Percentiles rank a stretch among this genome's conserved stretches.
phyloP scores from a whole-genome alignment of 1,284 basidiomycete species.

The Acaromyces ingoldii region DNA sequence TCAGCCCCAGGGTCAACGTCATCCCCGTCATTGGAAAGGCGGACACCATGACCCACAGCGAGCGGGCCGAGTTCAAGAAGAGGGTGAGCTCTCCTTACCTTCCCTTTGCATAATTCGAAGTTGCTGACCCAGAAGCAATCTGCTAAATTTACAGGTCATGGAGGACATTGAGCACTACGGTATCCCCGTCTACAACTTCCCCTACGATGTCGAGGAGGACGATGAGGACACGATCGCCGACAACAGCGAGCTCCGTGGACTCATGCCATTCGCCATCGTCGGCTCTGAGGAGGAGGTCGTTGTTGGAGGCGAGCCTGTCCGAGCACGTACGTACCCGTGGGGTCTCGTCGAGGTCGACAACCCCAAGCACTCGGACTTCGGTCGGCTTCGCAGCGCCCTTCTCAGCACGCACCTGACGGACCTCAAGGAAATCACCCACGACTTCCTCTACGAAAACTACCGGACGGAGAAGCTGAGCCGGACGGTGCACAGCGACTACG shows the following conservation, averaged over 20 bases:
- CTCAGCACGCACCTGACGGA: slow-evolving; percentile 95
- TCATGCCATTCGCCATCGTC: slow-evolving; percentile 84
- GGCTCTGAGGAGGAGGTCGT: slow-evolving; percentile 96
- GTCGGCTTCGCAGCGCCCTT: slow-evolving; percentile 79
- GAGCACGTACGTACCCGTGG: slow-evolving; percentile 94
- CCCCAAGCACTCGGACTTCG: slow-evolving; percentile 96
- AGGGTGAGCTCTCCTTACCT: slow-evolving; percentile 61
- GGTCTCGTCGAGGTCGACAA: slow-evolving; percentile 98
- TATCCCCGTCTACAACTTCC: slow-evolving; percentile 99
- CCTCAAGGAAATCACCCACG: slow-evolving; percentile 83
- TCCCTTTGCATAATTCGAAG: not conserved
- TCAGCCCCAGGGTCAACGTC: slow-evolving; percentile 71
- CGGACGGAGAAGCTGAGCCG: slow-evolving; percentile 96
- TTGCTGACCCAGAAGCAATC: not conserved
- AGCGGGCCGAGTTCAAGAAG: slow-evolving; percentile 81
- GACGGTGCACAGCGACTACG: slow-evolving; percentile 72
- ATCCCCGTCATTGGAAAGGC: slow-evolving; percentile 98
- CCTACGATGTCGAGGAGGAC: slow-evolving; percentile 95
- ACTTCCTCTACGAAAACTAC: slow-evolving; percentile 83
- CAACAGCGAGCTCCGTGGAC: slow-evolving; percentile 59
- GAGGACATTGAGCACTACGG: slow-evolving; percentile 98
- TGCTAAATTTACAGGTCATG: slow-evolving; percentile 67
- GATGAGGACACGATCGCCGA: slow-evolving; percentile 98
- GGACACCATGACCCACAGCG: slow-evolving; percentile 71
- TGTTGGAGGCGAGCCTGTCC: slow-evolving; percentile 81